Evolutionary conservation across 169 alveolate genomes (phyloP), one percentile per base, ranked within the genome.

Genomic region (Amoebophrya sp.): DNA sequence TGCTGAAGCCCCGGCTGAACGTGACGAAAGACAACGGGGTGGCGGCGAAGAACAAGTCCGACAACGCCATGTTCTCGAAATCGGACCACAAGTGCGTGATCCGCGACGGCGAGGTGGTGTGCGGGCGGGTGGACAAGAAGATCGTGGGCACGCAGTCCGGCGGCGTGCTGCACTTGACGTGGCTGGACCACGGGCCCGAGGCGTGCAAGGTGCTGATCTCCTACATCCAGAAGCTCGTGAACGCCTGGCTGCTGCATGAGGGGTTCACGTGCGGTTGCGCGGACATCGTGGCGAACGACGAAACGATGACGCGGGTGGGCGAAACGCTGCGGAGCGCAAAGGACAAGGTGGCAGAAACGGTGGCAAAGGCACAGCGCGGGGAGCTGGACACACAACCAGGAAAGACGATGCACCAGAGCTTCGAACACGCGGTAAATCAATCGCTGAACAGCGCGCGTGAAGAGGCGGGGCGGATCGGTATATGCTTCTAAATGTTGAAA

Each of bases 251-350:
- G 69, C 96, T 98, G 31, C 97, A 97, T 92, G 94, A 96, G 90
- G 99, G 99, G 0, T 98, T 98, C 95, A 98, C 99, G 0, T 99
- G 99, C 0, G 99, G 99, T 31, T 98, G 99, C 91, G 95, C 98
- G 67, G 99, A 99, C 94, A 98, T 98, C 67, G 97, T 98, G 90
- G 99, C 99, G 38, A 97, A 97, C 89, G 96, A 96, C 89, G 96
- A 95, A 89, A 97, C 99, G 38, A 90, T 97, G 92, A 95, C 94
- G 91, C 94, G 94, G 89, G 99, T 98, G 94, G 95, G 94, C 88
- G 97, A 96, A 89, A 96, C 98, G 26, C 93, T 98, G 91, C 69
- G 69, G 18, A 92, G 90, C 41, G 94, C 95, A 10, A 94, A 94
- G 90, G 92, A 91, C n/a, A 93, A 94, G 90, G 96, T 95, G 58